phyloP scores from a whole-genome alignment of 495 filamentous ascomycete genomes.

The Hypoxylon crocopeplum region DNA sequence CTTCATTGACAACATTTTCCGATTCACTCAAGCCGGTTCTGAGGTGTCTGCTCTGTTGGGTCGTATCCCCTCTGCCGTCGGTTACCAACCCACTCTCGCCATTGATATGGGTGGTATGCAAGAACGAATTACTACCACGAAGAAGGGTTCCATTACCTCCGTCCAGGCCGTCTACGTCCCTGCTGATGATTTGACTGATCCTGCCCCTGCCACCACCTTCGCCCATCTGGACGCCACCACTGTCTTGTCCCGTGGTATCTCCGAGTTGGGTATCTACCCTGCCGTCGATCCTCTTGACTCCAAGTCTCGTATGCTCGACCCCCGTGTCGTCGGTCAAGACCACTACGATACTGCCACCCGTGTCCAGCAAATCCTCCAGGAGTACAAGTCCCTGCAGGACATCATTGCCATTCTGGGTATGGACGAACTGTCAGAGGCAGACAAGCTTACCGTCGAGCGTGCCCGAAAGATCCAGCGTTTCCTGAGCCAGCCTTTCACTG shows the following conservation, averaged over 20 bases:
- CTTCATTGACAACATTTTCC: constrained; percentile 99
- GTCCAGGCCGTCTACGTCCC: constrained; percentile 99
- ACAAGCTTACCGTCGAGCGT: constrained; percentile 99
- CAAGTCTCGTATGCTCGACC: constrained; percentile 99
- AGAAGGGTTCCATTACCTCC: constrained; percentile 98
- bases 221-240: constrained; percentile 99
- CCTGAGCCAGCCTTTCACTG: constrained; percentile 98
- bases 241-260: constrained; percentile 99
- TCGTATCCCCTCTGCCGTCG: constrained; percentile 99
- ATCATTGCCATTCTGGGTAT: constrained; percentile 99
- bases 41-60: constrained; percentile 99
- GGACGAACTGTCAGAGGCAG: constrained; percentile 98
- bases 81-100: constrained; percentile 99
- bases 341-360: constrained; percentile 94
- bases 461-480: constrained; percentile 99
- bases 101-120: constrained; percentile 99
- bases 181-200: constrained; percentile 99
- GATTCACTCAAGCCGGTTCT: constrained; percentile 99
- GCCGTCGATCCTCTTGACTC: constrained; percentile 99
- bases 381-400: constrained; percentile 99
- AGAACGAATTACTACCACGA: constrained; percentile 99
- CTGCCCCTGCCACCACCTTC: constrained; percentile 98
- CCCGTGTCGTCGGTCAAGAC: constrained; percentile 95
- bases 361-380: constrained; percentile 98
- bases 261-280: constrained; percentile 99